Percentiles rank a stretch among this genome's conserved stretches.
Conservation (phyloP, 805 yeast species). For the Naumovozyma dairenensis region DNA sequence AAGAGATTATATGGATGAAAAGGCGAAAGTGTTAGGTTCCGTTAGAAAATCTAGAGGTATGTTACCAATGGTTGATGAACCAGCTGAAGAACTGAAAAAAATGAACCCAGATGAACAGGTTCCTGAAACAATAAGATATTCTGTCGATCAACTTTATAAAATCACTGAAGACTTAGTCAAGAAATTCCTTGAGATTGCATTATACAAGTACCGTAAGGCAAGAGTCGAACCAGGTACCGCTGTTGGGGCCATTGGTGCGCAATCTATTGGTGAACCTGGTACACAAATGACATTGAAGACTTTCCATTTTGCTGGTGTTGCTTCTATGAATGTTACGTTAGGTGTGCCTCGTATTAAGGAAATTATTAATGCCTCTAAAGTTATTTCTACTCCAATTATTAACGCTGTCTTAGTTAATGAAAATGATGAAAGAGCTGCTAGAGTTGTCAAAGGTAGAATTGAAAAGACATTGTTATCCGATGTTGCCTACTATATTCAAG, state of each 20-base stretch:
- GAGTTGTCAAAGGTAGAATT: conserved; percentile 95
- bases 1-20: conserved; percentile 47
- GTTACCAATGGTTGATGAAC: conserved; percentile 34
- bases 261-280: conserved; percentile 98
- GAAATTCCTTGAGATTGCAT: conserved; percentile 64
- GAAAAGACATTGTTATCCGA: conserved; percentile 87
- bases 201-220: conserved; percentile 76
- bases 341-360: conserved; percentile 99
- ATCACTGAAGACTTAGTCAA: conserved; percentile 52
- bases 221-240: conserved; percentile 98
- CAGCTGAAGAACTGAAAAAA: conserved; percentile 37
- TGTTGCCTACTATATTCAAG: conserved; percentile 83
- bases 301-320: conserved; percentile 99
- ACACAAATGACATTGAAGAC: conserved; percentile 96
- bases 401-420: conserved; percentile 89
- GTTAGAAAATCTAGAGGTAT: conserved; percentile 48
- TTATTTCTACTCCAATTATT: conserved; percentile 92
- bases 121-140: conserved; percentile 31
- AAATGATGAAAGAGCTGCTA: conserved; percentile 92
- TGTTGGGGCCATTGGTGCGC: conserved; percentile 98
- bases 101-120: conserved; percentile 32
- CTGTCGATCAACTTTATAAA: conserved; percentile 56
- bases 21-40: conserved; percentile 47
- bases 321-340: conserved; percentile 95
- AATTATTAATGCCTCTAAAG: conserved; percentile 93